Base-by-base conservation (phyloP, 1,284 basidiomycete species). In the Megacollybia platyphylla region DNA sequence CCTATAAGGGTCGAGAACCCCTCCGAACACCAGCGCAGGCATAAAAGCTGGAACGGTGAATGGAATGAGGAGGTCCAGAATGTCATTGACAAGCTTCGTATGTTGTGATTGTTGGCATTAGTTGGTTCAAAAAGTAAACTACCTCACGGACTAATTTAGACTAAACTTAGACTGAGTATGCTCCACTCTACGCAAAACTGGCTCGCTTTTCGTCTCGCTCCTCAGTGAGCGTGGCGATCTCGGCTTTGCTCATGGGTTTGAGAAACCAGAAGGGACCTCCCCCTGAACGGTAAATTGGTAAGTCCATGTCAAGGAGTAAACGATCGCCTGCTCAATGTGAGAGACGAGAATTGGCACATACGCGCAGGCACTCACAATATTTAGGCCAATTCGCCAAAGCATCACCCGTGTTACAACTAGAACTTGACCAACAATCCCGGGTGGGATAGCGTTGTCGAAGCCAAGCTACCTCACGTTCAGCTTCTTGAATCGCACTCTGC, bases 241-340 rank as follows among this genome's bases (percentile, higher is more conserved):
- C 75, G 2, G 59, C 53, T 13, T 67, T 35, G 15, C 68, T 61
- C 28, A 76, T 63, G 8, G 65, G 60, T 47, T 67, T 69, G 61
- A 79, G 74, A 0, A 68, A 61, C 74, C 77, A 79, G 7, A 75
- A 50, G 68, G 69, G 73, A 46, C 68, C 76, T 11, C 76, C 73
- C 2, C 77, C 75, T 37, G 70, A 75, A 6, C 76, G 57, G 57
- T 64, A 57, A 5, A 48, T 67, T 0, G 49, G 62, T 10, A 79
- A 49, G 7, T 62, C 59, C 71, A 80, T 75, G 44, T 80, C 77
- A 4, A 71, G 69, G 34, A 79, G 54, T 1, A 79, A 53, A 2
- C 71, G 64, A 46, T 80, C 77, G 0, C 63, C 58, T 10, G 63
- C 54, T 48, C 79, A 77, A 0, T 76, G 71, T 72, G 74, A 79